Evolutionary conservation across 768 basidiomycete species (phyloP).

Genomic region (Tephrocybe sp.): DNA sequence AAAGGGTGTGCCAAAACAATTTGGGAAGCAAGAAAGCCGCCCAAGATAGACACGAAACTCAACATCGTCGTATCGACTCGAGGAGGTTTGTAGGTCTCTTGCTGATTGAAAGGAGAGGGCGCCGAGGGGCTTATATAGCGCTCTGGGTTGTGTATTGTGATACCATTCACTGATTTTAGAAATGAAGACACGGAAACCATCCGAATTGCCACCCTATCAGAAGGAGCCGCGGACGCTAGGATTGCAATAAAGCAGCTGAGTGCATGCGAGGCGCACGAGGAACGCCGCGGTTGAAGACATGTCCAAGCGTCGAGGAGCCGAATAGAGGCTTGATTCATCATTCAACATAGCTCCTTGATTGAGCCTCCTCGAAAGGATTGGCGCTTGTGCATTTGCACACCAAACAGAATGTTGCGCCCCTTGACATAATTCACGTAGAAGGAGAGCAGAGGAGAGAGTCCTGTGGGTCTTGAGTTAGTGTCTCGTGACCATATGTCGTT

Average conservation of each 20-base stretch:
- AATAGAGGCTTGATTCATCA: neutral
- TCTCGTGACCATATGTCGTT: no score
- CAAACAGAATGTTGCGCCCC: neutral
- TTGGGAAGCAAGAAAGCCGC: neutral
- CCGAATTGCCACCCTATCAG: slow-evolving; percentile 1
- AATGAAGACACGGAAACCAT: slow-evolving; percentile 5
- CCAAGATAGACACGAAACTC: neutral
- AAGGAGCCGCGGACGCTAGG: slow-evolving; percentile 8
- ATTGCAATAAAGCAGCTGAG: neutral
- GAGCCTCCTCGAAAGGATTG: no score
- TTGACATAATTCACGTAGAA: no score
- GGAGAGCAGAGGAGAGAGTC: no score
- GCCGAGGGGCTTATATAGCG: slow-evolving; percentile 37
- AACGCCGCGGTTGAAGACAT: slow-evolving; percentile 6
- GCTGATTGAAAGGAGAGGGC: neutral
- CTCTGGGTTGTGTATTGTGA: slow-evolving; percentile 18
- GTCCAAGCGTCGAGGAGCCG: neutral
- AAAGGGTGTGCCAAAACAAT: slow-evolving; percentile 9
- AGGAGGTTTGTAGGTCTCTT: slow-evolving; percentile 25
- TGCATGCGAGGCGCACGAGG: neutral
- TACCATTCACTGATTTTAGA: neutral
- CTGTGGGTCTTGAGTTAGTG: no score
- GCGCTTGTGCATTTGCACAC: no score
- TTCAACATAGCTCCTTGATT: no score
- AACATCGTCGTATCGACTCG: neutral